phyloP scores from a whole-genome alignment of 169 alveolate species.

The Blepharisma undulans region DNA sequence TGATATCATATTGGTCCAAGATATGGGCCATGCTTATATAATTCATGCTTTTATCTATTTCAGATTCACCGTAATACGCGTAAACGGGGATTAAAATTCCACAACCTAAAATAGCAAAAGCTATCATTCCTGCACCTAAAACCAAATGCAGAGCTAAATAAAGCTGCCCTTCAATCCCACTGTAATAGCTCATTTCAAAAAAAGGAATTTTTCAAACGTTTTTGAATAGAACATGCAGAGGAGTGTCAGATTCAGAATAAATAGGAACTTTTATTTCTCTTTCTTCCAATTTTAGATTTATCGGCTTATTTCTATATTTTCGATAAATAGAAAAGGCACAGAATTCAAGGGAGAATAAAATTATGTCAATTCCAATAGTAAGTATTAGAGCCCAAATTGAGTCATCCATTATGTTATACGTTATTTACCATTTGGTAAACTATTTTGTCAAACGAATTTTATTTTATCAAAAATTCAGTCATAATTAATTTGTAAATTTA shows the following conservation, averaged over 20 bases:
- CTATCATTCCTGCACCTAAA: not conserved
- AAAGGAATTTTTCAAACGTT: constrained; percentile 29
- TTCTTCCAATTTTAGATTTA: not conserved
- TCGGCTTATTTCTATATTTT: constrained; percentile 20
- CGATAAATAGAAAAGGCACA: not conserved
- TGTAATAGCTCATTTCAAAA: not conserved
- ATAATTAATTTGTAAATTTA: no score
- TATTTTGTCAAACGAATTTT: not conserved
- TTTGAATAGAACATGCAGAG: not conserved
- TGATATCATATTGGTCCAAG: not conserved
- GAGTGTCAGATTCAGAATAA: constrained; percentile 38
- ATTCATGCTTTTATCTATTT: constrained; percentile 15
- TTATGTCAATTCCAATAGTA: not conserved
- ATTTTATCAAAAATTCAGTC: no score
- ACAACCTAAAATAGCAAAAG: constrained; percentile 14
- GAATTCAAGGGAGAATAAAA: constrained; percentile 18
- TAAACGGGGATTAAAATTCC: constrained; percentile 20
- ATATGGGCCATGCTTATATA: constrained; percentile 35
- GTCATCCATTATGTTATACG: constrained; percentile 14
- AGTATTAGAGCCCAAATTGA: constrained; percentile 19
- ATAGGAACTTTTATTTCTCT: constrained; percentile 26
- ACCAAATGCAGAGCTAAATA: constrained; percentile 32
- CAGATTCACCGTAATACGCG: not conserved
- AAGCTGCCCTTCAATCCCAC: constrained; percentile 35
- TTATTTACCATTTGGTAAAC: not conserved